Evolutionary conservation across 371 early-diverging fungal genomes (phyloP), one percentile per base, ranked within the genome.

Genomic region (Nematocida sp.): DNA sequence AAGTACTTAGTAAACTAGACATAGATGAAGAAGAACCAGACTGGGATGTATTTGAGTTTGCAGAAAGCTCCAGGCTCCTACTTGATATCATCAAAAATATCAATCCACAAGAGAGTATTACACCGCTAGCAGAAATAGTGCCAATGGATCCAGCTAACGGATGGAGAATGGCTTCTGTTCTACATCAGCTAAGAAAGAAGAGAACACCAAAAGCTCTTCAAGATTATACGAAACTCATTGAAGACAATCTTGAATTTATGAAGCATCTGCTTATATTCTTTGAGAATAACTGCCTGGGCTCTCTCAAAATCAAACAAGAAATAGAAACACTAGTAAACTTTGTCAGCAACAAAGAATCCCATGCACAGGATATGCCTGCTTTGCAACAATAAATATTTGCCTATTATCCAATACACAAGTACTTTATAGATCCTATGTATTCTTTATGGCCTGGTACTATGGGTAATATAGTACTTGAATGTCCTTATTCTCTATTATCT

Each of bases 31-130:
- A 65, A 19, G 55, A 38, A 25, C 32, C 54, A 19, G 45, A 65
- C 47, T 65, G 65, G 65, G 65, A 65, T 11, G 55, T 54, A 46
- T 40, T 65, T 45, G 65, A 65, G 45, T 53, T 19, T 1, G 19
- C 38, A 53, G 65, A 65, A 43, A 54, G 65, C n/a, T 46, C 29
- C n/a, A 53, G 46, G 65, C 46, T 65, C 25, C 25, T 35, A 2
- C 3, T 52, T 2, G n/a, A 35, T 9, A 17, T 52, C 0, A 38
- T 65, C 0, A n/a, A 43, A 37, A 52, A 65, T 32, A 41, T 37
- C 43, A 38, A 35, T 11, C 41, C 27, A 21, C 17, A 34, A 23
- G 54, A 45, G 11, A 54, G 35, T 13, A 21, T n/a, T 9, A 47
- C 37, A n/a, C 15, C 11, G 25, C 27, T 9, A 15, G n/a, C 17